phyloP scores from a whole-genome alignment of 805 yeast species.

The Pichia kluyveri region DNA sequence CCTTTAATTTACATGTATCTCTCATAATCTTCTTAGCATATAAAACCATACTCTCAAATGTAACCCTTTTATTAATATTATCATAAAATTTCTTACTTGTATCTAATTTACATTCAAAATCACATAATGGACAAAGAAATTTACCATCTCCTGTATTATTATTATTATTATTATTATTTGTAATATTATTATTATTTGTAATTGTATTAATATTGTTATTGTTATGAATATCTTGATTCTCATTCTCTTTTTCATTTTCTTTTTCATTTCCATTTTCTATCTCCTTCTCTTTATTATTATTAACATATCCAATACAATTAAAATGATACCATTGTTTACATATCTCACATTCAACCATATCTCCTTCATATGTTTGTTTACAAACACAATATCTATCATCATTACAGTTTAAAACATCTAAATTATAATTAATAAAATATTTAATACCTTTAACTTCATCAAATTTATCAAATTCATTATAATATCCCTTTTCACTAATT shows the following conservation, averaged over 20 bases:
- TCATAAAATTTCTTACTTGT: conserved; percentile 14
- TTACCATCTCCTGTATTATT: conserved; percentile 15
- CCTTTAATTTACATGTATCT: neutral
- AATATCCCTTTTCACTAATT: conserved; percentile 7
- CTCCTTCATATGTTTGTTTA: conserved; percentile 46
- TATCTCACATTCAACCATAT: conserved; percentile 61
- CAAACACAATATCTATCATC: conserved; percentile 46
- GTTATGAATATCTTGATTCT: too few relatives aligned
- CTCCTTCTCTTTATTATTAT: neutral
- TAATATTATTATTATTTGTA: too few relatives aligned
- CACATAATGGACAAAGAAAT: conserved; percentile 51
- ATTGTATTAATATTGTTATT: too few relatives aligned
- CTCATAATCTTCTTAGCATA: neutral
- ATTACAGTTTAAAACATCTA: conserved; percentile 13
- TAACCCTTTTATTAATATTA: neutral
- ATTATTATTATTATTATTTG: too few relatives aligned
- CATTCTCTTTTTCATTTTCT: too few relatives aligned
- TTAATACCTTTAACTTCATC: conserved; percentile 1
- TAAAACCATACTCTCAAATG: neutral
- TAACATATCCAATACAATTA: conserved; percentile 38
- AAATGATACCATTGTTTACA: conserved; percentile 71
- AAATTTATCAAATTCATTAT: conserved; percentile 1
- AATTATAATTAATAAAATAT: conserved; percentile 5
- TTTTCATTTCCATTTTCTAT: conserved; percentile 15
- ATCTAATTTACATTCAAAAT: conserved; percentile 19